Evolutionary conservation across 1,139 yeast species (phyloP).

Genomic region (Scheffersomyces quercinus): DNA sequence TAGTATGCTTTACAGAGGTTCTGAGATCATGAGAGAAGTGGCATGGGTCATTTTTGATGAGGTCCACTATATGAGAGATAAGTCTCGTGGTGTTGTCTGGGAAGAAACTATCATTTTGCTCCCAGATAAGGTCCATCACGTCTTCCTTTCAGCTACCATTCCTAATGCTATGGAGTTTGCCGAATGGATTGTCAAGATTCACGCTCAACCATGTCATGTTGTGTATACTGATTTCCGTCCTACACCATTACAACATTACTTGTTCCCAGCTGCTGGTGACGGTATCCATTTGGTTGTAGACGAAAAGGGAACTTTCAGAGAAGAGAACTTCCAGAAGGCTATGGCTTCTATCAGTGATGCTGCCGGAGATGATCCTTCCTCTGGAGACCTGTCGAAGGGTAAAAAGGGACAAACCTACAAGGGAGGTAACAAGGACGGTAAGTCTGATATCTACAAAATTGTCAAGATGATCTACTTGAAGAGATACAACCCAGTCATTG

Average conservation of each 20-base stretch:
- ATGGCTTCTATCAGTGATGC: slow-evolving; percentile 89
- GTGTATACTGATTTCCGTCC: slow-evolving; percentile 99
- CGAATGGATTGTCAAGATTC: slow-evolving; percentile 96
- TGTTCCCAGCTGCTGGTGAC: slow-evolving; percentile 96
- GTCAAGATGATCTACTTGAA: slow-evolving; percentile 97
- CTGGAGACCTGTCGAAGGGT: slow-evolving; percentile 57
- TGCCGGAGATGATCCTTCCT: slow-evolving; percentile 79
- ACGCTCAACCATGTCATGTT: slow-evolving; percentile 95
- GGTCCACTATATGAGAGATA: slow-evolving; percentile 94
- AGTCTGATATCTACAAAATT: slow-evolving; percentile 92
- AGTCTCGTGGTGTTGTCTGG: slow-evolving; percentile 99
- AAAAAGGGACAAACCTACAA: slow-evolving; percentile 85
- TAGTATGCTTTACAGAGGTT: slow-evolving; percentile 90
- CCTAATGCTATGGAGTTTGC: slow-evolving; percentile 99
- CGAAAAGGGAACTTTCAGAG: slow-evolving; percentile 93
- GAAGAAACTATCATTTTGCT: slow-evolving; percentile 95
- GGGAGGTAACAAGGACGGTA: slow-evolving; percentile 83
- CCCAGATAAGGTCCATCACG: slow-evolving; percentile 91
- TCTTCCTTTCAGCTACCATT: slow-evolving; percentile 90
- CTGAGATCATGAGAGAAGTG: slow-evolving; percentile 94
- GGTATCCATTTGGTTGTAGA: slow-evolving; percentile 97
- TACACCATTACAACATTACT: slow-evolving; percentile 94
- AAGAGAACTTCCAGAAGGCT: slow-evolving; percentile 96
- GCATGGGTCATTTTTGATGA: slow-evolving; percentile 97
- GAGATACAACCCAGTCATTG: slow-evolving; percentile 95